Percentiles rank a stretch among this genome's conserved stretches.
Evolutionary conservation across 2,329 filamentous ascomycete genomes (phyloP).

Genomic region (Fusarium sp.): DNA sequence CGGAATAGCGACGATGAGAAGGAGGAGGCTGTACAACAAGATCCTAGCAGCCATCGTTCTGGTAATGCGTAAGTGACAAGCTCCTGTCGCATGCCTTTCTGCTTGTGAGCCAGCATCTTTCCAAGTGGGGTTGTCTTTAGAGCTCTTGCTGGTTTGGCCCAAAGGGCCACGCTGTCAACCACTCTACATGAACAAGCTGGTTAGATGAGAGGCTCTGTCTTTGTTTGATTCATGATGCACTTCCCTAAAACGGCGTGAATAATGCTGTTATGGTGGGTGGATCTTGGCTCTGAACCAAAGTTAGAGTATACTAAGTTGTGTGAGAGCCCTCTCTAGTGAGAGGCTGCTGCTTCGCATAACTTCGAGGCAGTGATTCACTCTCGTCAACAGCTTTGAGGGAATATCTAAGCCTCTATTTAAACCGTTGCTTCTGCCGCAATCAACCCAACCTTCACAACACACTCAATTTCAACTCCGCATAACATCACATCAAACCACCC

Average conservation of each 20-base stretch:
- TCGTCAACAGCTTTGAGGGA: not conserved
- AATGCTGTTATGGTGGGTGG: not conserved
- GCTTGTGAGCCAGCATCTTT: not conserved
- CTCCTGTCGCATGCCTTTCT: not conserved
- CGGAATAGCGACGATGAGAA: conserved; percentile 94
- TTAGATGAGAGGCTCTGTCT: not conserved
- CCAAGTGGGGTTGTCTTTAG: conserved; percentile 17
- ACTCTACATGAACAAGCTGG: not conserved
- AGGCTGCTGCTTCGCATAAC: not conserved
- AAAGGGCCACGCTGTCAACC: not conserved
- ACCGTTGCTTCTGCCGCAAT: not conserved
- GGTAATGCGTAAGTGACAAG: conserved; percentile 78
- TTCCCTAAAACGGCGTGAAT: not conserved
- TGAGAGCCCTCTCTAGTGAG: conserved; percentile 18
- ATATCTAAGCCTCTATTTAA: conserved; percentile 25
- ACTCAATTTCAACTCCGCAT: not conserved
- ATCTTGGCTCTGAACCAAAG: not conserved
- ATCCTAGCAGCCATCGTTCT: conserved; percentile 77
- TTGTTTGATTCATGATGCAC: not conserved
- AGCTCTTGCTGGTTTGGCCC: not conserved
- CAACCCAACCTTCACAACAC: not conserved
- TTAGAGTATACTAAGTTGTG: not conserved
- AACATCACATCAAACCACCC: not conserved
- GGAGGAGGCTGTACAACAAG: conserved; percentile 76
- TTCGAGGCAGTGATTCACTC: conserved; percentile 28